Conservation (phyloP, 306 rosid genomes). For the Vigna reflexopilosa region DNA sequence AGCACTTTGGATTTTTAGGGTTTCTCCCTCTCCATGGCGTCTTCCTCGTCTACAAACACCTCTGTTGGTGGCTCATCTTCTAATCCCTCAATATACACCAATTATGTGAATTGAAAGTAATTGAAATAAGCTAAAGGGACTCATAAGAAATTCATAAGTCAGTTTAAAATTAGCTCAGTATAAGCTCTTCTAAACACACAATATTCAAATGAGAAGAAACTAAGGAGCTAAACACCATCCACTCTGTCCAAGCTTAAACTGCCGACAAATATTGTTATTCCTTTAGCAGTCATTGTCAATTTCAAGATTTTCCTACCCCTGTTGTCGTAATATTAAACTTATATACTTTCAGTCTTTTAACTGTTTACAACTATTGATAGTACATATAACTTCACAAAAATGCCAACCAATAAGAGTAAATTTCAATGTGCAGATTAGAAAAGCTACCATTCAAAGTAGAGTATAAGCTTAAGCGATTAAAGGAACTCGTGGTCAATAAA, state of each 20-base stretch:
- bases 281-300: slow-evolving; percentile 13
- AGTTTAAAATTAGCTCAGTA: background rate
- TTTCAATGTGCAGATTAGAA: slow-evolving; percentile 7
- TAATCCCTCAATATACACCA: too few relatives aligned
- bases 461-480: slow-evolving; percentile 22
- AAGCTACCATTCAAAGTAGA: slow-evolving; percentile 23
- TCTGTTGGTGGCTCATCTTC: too few relatives aligned
- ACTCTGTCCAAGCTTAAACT: background rate
- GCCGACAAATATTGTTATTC: slow-evolving; percentile 20
- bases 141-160: background rate
- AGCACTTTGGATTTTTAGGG: too few relatives aligned
- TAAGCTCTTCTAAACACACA: background rate
- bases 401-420: slow-evolving; percentile 1
- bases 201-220: slow-evolving; percentile 5
- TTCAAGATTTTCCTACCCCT: slow-evolving; percentile 26
- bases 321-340: background rate
- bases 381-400: background rate
- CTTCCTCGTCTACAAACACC: too few relatives aligned
- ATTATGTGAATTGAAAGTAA: background rate
- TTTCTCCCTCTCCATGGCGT: too few relatives aligned
- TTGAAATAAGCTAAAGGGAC: background rate
- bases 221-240: too few relatives aligned
- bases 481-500: background rate
- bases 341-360: background rate
- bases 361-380: background rate